These are phyloP conservation scores for Mimosa bimucronata DNA, from an alignment of 306 rosid genomes.

Conservation along the genomic window DNA sequence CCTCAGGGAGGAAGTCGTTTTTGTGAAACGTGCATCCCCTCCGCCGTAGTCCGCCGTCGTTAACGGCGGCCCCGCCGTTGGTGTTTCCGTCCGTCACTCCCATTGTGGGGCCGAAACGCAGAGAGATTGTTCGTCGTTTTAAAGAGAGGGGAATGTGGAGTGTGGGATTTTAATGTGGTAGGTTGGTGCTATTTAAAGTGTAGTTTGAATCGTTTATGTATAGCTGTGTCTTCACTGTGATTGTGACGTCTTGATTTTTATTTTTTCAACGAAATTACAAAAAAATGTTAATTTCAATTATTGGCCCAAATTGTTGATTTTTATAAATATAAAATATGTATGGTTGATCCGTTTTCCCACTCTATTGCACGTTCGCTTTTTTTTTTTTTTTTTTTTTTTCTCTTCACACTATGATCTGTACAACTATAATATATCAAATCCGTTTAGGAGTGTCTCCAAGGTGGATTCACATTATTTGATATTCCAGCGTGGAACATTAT, in stretches of 20 bases:
- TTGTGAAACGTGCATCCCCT: constrained; percentile 54
- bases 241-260: neutral
- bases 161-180: neutral
- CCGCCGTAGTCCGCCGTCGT: constrained; percentile 42
- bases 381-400: neutral
- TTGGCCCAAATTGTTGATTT: neutral
- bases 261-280: neutral
- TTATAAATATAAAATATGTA: neutral
- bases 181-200: neutral
- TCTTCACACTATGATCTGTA: no score
- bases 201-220: neutral
- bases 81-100: constrained; percentile 32
- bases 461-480: no score
- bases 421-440: no score
- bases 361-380: neutral
- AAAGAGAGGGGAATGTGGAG: neutral
- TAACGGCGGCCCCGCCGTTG: neutral
- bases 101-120: neutral
- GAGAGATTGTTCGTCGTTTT: neutral
- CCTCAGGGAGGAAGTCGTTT: constrained; percentile 80
- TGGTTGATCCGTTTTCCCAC: neutral
- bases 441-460: no score
- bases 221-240: neutral
- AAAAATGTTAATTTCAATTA: neutral
- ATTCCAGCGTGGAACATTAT: no score